Percentiles rank a stretch among this genome's conserved stretches.
Evolutionary conservation across 2,329 filamentous ascomycete species (phyloP).

Genomic region (Claviceps lovelessii): DNA sequence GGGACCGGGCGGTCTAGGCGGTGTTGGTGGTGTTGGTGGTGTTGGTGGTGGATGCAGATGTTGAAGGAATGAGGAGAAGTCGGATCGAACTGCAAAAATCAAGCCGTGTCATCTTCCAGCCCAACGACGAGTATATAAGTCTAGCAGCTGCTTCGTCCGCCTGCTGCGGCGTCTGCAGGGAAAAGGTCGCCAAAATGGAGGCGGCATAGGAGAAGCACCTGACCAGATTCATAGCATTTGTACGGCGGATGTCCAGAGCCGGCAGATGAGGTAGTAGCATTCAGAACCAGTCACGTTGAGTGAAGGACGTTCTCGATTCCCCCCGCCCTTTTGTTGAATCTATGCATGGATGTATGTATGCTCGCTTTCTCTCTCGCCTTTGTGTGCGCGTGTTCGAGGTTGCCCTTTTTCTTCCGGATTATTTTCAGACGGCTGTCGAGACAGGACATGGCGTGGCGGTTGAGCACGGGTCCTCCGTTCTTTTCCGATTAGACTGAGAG

Average conservation of each 20-base stretch:
- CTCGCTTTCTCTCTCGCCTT: not conserved
- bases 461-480: not conserved
- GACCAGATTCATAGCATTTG: not conserved
- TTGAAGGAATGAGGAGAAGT: too few relatives aligned
- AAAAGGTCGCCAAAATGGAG: too few relatives aligned
- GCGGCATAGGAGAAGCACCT: too few relatives aligned
- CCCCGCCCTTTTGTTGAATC: not conserved
- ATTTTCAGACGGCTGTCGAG: not conserved
- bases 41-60: too few relatives aligned
- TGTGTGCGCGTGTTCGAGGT: not conserved
- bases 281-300: not conserved
- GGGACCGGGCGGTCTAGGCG: too few relatives aligned
- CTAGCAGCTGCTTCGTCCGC: not conserved
- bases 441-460: not conserved
- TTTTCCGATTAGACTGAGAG: not conserved
- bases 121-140: not conserved
- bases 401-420: not conserved
- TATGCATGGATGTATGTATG: not conserved
- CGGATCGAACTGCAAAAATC: not conserved
- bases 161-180: not conserved
- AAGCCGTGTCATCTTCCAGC: not conserved
- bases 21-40: too few relatives aligned
- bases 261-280: not conserved
- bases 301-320: not conserved
- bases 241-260: not conserved